Base-by-base conservation (phyloP, 805 yeast genomes). In the Candida sanyiensis region DNA sequence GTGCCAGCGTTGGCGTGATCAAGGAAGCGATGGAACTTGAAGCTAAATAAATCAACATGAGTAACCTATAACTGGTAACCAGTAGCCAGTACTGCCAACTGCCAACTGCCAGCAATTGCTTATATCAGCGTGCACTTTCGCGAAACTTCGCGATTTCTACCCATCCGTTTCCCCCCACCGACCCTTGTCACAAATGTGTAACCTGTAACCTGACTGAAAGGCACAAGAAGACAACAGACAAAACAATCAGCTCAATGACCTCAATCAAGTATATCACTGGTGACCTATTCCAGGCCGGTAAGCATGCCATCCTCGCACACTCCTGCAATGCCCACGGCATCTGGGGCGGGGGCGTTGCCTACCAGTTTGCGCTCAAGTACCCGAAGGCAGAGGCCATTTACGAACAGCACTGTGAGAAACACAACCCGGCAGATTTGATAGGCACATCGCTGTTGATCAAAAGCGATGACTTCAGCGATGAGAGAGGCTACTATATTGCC, bases 261-360 rank as follows among this genome's bases (percentile, higher is more conserved):
- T 13, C 28, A 7, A 48, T 57, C 54, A 39, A 52, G 35, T 78
- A 80, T 56, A 58, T 72, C 25, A 62, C 65, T 29, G 87, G 86
- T 0, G 83, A 82, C 48, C 54, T 82, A 7, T 78, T 82, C 46
- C 47, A 56, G 8, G 32, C 58, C 25, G 58, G 55, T 0, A 47
- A 57, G 0, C 42, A 49, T 5, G 54, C 77, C 0, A 63, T 83
- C 3, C 56, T 85, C 5, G 83, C 83, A 1, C 95, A 86, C 55
- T 77, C 95, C 0, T 86, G 95, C 52, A 86, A 86, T 54, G 77
- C 87, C 27, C 64, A 67, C 19, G 95, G 95, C 0, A 52, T 67
- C 2, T 86, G 95, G 95, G 93, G 93, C 4, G 90, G 85, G 3
- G 96, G 95, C 0, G 73, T 86, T 3, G 95, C 95, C 0, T 66